These are phyloP conservation scores for Besnoitia besnoiti DNA, from an alignment of 169 alveolate genomes.

Conservation along the genomic window DNA sequence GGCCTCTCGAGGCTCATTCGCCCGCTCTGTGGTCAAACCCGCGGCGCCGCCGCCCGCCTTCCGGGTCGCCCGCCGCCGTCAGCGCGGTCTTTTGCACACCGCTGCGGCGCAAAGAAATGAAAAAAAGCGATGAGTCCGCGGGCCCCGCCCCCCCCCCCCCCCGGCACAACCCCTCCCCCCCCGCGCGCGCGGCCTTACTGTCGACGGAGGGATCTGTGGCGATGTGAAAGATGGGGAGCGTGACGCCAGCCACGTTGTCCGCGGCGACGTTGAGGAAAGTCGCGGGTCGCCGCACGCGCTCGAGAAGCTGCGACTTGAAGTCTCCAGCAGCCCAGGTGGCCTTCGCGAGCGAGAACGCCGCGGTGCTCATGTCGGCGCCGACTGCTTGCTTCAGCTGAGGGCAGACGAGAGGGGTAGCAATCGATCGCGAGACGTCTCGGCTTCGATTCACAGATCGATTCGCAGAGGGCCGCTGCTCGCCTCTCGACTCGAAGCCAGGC, in stretches of 20 bases:
- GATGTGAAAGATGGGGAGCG: constrained; percentile 87
- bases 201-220: constrained; percentile 81
- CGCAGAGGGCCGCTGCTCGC: too few relatives aligned
- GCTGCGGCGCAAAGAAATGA: too few relatives aligned
- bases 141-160: background rate
- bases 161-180: background rate
- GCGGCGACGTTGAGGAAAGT: constrained; percentile 83
- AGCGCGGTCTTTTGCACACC: too few relatives aligned
- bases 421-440: too few relatives aligned
- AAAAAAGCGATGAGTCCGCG: too few relatives aligned
- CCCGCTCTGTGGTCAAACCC: too few relatives aligned
- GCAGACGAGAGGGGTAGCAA: background rate
- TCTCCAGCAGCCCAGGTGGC: constrained; percentile 92
- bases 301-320: constrained; percentile 19
- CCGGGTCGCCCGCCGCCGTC: too few relatives aligned
- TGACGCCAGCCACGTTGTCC: constrained; percentile 93
- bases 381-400: constrained; percentile 80
- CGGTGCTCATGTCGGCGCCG: constrained; percentile 85
- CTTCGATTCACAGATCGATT: too few relatives aligned
- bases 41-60: too few relatives aligned
- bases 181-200: constrained; percentile 56
- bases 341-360: constrained; percentile 87
- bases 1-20: too few relatives aligned
- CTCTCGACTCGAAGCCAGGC: too few relatives aligned
- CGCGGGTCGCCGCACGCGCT: constrained; percentile 79